phyloP scores from a whole-genome alignment of 441 rosid genomes.

The Gossypium laxum region DNA sequence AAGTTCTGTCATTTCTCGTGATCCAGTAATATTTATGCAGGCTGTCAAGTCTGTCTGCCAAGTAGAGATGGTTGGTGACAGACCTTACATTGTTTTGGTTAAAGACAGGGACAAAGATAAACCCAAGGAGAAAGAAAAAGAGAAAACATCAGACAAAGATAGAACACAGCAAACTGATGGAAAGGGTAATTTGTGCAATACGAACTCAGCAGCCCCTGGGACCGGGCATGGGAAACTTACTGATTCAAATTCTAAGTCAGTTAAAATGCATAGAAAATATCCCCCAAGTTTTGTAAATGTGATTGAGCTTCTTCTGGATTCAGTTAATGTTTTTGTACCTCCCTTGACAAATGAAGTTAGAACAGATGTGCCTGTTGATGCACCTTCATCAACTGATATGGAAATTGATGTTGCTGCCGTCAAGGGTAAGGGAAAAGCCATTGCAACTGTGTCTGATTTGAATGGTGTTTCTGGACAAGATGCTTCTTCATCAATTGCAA shows the following conservation, averaged over 20 bases:
- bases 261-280: constrained; percentile 64
- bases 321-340: constrained; percentile 53
- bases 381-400: constrained; percentile 59
- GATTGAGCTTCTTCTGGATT: constrained; percentile 84
- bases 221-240: constrained; percentile 35
- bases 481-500: constrained; percentile 69
- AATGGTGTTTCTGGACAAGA: constrained; percentile 48
- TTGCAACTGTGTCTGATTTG: constrained; percentile 52
- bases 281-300: constrained; percentile 73
- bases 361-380: constrained; percentile 28
- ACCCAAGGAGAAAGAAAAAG: constrained; percentile 64
- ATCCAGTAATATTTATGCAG: constrained; percentile 71
- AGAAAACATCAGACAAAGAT: constrained; percentile 54
- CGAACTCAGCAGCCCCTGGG: constrained; percentile 31
- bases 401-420: constrained; percentile 75
- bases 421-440: constrained; percentile 87
- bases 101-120: constrained; percentile 87
- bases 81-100: constrained; percentile 73
- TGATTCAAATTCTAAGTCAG: constrained; percentile 57
- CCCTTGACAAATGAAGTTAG: constrained; percentile 45
- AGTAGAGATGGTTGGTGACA: constrained; percentile 92
- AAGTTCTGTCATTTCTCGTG: constrained; percentile 76
- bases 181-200: constrained; percentile 41
- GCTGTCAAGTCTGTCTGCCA: constrained; percentile 81
- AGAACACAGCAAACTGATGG: constrained; percentile 50